These are phyloP conservation scores for Lomentospora prolificans DNA, from an alignment of 2,329 filamentous ascomycete species.

Conservation along the genomic window DNA sequence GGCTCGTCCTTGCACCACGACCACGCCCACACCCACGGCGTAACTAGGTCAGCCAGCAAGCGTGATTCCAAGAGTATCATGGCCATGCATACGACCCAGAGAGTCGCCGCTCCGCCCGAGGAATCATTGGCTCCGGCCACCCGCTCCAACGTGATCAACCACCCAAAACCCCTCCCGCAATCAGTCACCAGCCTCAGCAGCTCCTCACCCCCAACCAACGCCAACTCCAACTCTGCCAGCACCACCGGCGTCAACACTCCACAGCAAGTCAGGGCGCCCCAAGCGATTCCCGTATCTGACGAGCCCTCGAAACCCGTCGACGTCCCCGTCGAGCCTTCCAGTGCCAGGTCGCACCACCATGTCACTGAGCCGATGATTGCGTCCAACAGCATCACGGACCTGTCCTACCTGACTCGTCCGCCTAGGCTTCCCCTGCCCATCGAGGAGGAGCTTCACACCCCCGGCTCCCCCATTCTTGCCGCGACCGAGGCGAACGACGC, in stretches of 20 bases:
- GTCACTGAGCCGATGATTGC: slow-evolving; percentile 33
- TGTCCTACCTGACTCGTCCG: slow-evolving; percentile 59
- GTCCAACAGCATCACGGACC: slow-evolving; percentile 49
- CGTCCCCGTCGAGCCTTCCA: slow-evolving; percentile 35
- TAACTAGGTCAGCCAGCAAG: slow-evolving; percentile 17
- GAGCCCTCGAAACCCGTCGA: slow-evolving; percentile 48
- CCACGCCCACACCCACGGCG: slow-evolving; percentile 13
- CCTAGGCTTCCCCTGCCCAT: slow-evolving; percentile 87
- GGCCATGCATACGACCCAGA: slow-evolving; percentile 43
- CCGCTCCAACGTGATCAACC: slow-evolving; percentile 29
- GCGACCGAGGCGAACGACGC: slow-evolving; percentile 43
- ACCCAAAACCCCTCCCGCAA: slow-evolving; percentile 9
- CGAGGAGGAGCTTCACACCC: slow-evolving; percentile 80
- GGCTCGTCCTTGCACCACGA: slow-evolving; percentile 11
- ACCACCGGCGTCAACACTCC: slow-evolving; percentile 17
- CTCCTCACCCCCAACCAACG: slow-evolving; percentile 19
- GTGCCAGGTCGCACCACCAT: slow-evolving; percentile 19
- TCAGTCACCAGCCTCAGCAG: slow-evolving; percentile 14
- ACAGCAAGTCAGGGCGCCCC: slow-evolving; percentile 5
- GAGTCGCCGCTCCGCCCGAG: slow-evolving; percentile 50
- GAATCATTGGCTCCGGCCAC: slow-evolving; percentile 51
- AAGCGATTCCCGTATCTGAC: slow-evolving; percentile 12
- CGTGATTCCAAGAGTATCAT: slow-evolving; percentile 42
- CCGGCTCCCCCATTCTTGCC: slow-evolving; percentile 79
- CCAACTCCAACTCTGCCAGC: slow-evolving; percentile 11